Evolutionary conservation across 257 asterid species (phyloP).

Genomic region (Verbena officinalis): DNA sequence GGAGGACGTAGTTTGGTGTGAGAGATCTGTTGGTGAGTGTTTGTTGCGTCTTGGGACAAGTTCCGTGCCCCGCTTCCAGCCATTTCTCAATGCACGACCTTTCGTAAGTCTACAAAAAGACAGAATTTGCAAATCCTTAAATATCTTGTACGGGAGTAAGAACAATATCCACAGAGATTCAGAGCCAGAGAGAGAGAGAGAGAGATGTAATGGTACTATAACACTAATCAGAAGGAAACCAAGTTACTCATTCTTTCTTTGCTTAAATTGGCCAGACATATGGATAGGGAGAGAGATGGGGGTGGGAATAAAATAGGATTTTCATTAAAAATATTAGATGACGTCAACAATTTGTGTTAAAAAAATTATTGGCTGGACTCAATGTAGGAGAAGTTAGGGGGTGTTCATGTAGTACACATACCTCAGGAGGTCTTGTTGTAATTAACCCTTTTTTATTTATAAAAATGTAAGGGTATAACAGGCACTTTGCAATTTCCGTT

Average conservation of each 20-base stretch:
- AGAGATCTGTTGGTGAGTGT: conserved; percentile 67
- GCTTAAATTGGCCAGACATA: background rate
- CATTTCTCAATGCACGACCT: conserved; percentile 88
- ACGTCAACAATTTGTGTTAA: too few species aligned
- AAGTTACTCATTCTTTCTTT: background rate
- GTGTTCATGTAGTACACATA: too few species aligned
- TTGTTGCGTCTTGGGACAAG: conserved; percentile 97
- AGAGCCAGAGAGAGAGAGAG: background rate
- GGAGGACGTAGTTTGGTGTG: conserved; percentile 93
- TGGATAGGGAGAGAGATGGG: background rate
- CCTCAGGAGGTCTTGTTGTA: too few species aligned
- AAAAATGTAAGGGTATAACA: too few species aligned
- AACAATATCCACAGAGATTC: conserved; percentile 10
- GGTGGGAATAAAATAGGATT: background rate
- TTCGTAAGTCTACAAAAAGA: conserved; percentile 77
- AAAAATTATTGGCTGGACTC: too few species aligned
- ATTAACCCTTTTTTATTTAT: too few species aligned
- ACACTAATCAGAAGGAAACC: background rate
- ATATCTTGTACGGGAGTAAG: conserved; percentile 17
- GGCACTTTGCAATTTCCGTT: too few species aligned
- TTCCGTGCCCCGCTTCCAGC: conserved; percentile 82
- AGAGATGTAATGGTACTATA: background rate
- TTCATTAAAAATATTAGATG: too few species aligned
- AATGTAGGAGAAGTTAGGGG: too few species aligned
- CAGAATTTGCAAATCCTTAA: conserved; percentile 10